These are phyloP conservation scores for Nicotiana paniculata DNA, from an alignment of 257 asterid genomes.

Conservation along the genomic window DNA sequence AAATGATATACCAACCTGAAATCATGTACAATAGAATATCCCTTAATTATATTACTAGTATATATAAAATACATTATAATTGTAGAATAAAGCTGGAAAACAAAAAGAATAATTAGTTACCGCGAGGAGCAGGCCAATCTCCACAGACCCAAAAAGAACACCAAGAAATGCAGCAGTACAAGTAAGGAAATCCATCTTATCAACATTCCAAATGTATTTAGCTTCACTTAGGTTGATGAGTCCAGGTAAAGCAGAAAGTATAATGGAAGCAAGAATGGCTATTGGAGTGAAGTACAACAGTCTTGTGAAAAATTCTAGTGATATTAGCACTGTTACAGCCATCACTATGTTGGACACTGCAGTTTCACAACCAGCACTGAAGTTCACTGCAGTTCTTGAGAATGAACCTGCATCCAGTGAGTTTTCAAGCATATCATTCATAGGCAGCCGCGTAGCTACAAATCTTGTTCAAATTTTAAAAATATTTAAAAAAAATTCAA, in stretches of 20 bases:
- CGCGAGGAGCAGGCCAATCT: constrained; percentile 38
- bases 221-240: constrained; percentile 32
- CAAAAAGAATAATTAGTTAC: constrained; percentile 6
- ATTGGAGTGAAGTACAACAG: constrained; percentile 33
- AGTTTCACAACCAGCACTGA: constrained; percentile 70
- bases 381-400: constrained; percentile 70
- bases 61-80: too few species aligned
- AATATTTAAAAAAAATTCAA: too few species aligned
- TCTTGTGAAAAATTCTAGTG: constrained; percentile 24
- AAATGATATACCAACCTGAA: constrained; percentile 35
- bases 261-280: constrained; percentile 35
- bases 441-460: too few species aligned
- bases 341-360: constrained; percentile 61
- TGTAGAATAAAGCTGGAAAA: not conserved
- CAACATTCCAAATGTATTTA: constrained; percentile 31
- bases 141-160: constrained; percentile 32
- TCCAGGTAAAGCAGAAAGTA: constrained; percentile 38
- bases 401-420: constrained; percentile 47
- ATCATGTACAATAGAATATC: not conserved
- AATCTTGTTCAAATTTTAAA: too few species aligned
- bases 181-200: constrained; percentile 36
- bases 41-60: too few species aligned
- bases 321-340: constrained; percentile 32
- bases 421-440: too few species aligned
- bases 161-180: constrained; percentile 41